These are phyloP conservation scores for Eucalyptus albens DNA, from an alignment of 345 rosid genomes.

Conservation along the genomic window DNA sequence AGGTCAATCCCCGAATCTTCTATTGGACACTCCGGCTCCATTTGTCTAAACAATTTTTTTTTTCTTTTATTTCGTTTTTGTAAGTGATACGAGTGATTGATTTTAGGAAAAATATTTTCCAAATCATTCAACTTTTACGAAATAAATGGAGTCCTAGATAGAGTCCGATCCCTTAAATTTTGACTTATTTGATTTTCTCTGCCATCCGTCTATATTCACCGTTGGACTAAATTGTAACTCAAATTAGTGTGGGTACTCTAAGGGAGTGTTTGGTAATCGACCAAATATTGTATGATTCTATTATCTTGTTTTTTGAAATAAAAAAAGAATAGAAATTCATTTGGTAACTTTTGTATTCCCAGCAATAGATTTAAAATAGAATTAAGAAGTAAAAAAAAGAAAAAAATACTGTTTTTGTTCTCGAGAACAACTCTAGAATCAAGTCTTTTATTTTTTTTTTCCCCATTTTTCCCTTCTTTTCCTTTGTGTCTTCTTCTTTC, in stretches of 20 bases:
- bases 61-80: no score
- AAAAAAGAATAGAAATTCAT: no score
- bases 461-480: no score
- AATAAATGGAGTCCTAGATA: background rate
- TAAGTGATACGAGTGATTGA: background rate
- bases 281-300: no score
- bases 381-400: accelerated
- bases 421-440: no score
- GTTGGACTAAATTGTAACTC: background rate
- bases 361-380: no score
- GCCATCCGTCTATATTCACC: background rate
- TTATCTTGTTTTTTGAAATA: accelerated
- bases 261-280: accelerated
- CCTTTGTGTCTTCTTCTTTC: no score
- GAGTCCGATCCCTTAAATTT: background rate
- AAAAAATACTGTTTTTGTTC: no score
- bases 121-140: background rate
- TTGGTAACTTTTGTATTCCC: accelerated
- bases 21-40: background rate
- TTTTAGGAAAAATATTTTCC: background rate
- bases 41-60: background rate
- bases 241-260: background rate
- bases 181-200: background rate
- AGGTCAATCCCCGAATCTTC: background rate
- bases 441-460: no score